Evolutionary conservation across 2,329 filamentous ascomycete genomes (phyloP).

Genomic region (Aspergillus fructus): DNA sequence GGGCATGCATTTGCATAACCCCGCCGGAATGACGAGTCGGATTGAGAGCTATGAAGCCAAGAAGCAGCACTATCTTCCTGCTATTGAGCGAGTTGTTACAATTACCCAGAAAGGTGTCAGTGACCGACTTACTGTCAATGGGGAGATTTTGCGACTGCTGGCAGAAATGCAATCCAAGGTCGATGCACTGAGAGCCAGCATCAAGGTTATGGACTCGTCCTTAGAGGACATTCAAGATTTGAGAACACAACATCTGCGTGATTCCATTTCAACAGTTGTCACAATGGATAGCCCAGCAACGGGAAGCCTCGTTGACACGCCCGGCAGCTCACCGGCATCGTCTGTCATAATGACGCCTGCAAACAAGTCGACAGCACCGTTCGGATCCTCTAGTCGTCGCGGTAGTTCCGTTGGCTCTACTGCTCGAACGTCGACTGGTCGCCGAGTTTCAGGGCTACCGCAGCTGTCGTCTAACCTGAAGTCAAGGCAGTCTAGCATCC

Average conservation of each 20-base stretch:
- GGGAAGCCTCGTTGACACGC: constrained; percentile 69
- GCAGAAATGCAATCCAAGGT: constrained; percentile 83
- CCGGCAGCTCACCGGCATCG: constrained; percentile 69
- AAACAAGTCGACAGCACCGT: constrained; percentile 47
- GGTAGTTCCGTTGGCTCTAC: constrained; percentile 46
- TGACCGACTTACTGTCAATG: constrained; percentile 93
- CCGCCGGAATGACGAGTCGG: constrained; percentile 71
- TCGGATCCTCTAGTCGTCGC: constrained; percentile 46
- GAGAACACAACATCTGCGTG: constrained; percentile 73
- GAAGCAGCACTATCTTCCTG: constrained; percentile 88
- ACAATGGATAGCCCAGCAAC: constrained; percentile 75
- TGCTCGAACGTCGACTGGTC: constrained; percentile 41
- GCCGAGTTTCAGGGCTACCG: constrained; percentile 51
- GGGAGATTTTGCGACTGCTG: constrained; percentile 84
- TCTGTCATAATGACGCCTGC: constrained; percentile 60
- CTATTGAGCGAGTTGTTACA: constrained; percentile 83
- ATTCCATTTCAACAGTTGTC: constrained; percentile 89
- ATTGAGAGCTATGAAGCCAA: constrained; percentile 94
- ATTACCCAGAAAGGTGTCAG: constrained; percentile 96
- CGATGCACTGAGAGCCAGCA: constrained; percentile 71
- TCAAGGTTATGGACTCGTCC: constrained; percentile 71
- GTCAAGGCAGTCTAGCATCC: constrained; percentile 38
- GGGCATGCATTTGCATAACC: constrained; percentile 71
- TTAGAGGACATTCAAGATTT: constrained; percentile 68
- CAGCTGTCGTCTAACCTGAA: constrained; percentile 31